phyloP scores from a whole-genome alignment of 371 early-diverging fungal genomes.

The Entomophthora muscae region DNA sequence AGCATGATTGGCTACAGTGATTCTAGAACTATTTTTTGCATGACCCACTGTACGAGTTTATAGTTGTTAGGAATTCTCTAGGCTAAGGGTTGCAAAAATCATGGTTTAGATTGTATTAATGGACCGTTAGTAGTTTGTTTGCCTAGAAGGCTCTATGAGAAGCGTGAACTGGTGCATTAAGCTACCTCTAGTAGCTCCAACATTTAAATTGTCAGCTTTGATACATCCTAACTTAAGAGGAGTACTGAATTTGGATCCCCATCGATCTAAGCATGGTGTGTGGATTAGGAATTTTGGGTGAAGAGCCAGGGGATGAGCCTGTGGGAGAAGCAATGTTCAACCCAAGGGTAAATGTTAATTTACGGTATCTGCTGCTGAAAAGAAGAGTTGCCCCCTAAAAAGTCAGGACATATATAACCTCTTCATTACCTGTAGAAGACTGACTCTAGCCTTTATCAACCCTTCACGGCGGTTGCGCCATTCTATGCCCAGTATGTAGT shows the following conservation, averaged over 20 bases:
- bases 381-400: conserved; percentile 5
- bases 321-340: neutral
- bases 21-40: no score
- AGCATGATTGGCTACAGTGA: no score
- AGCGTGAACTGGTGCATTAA: neutral
- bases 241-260: conserved; percentile 8
- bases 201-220: neutral
- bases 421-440: conserved; percentile 20
- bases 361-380: conserved; percentile 3
- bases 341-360: conserved; percentile 5
- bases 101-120: no score
- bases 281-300: neutral
- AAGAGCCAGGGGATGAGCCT: neutral
- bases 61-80: no score
- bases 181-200: neutral
- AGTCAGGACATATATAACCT: neutral
- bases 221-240: neutral
- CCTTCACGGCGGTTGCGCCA: conserved; percentile 39
- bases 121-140: neutral
- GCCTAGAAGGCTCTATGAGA: neutral
- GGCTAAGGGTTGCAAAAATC: no score
- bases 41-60: no score
- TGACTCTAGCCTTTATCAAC: conserved; percentile 34
- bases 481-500: conserved; percentile 64
- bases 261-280: neutral